A percentile compares a stretch with the other conserved stretches of the same genome.
Evolutionary conservation across 2,329 filamentous ascomycete genomes (phyloP).

Genomic region (Diaporthe citriasiana): DNA sequence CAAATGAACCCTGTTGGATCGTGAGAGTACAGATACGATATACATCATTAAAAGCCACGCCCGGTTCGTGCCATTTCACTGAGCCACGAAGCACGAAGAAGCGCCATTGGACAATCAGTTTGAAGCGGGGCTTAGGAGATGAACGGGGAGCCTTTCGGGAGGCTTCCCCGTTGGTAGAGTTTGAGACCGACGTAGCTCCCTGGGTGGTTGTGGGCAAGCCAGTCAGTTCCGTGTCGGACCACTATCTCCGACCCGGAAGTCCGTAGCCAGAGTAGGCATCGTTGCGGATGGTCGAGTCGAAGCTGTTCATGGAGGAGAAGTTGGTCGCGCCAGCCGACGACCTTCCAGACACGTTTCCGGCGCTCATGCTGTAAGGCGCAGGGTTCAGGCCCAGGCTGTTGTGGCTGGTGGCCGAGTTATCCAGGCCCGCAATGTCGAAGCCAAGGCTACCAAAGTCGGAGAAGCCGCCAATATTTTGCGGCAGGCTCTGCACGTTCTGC

Average conservation of each 20-base stretch:
- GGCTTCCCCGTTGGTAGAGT: neutral
- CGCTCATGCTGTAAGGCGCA: slow-evolving; percentile 47
- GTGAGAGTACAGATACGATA: slow-evolving; percentile 33
- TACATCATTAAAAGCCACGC: neutral
- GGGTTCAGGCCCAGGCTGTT: slow-evolving; percentile 46
- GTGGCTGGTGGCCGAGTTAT: slow-evolving; percentile 46
- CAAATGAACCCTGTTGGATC: slow-evolving; percentile 1
- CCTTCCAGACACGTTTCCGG: slow-evolving; percentile 47
- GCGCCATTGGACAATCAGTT: no score
- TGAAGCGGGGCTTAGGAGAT: neutral
- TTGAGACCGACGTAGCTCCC: neutral
- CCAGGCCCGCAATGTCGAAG: slow-evolving; percentile 50
- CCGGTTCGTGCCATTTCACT: neutral
- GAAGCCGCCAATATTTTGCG: slow-evolving; percentile 45
- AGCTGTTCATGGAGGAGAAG: slow-evolving; percentile 46
- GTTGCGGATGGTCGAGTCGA: slow-evolving; percentile 46
- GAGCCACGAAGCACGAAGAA: neutral
- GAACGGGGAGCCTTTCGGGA: neutral
- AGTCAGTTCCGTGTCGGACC: neutral
- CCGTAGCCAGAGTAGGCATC: slow-evolving; percentile 44
- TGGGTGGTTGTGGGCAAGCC: neutral
- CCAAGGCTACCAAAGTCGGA: slow-evolving; percentile 45
- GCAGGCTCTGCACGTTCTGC: slow-evolving; percentile 41
- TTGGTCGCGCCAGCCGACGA: slow-evolving; percentile 46
- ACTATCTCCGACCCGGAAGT: slow-evolving; percentile 46